Evolutionary conservation across 1,284 basidiomycete species (phyloP), one percentile per base, ranked within the genome.

Genomic region (Pseudozyma pruni): DNA sequence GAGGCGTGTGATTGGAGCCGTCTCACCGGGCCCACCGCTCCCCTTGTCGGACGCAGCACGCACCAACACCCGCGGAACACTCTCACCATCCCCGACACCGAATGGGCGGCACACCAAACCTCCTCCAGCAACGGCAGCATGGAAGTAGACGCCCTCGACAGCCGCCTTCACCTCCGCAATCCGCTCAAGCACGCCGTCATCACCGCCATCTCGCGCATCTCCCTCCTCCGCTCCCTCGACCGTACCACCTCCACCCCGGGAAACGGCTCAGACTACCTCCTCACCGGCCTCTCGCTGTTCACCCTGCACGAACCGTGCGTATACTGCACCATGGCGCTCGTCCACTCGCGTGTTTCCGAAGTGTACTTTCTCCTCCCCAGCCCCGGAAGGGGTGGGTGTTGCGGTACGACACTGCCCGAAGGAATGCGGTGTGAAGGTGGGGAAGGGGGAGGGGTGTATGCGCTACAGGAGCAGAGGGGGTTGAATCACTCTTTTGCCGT

Each of bases 401-500:
- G 78, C 46, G 79, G 80, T 19, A 56, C 71, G 0, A 35, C 68
- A 2, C 32, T 66, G 7, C 39, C 35, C 19, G 19, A 41, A 0
- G 11, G 14, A 1, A 23, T 40, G 3, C 31, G 29, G 11, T 75
- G 72, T 44, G 54, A 68, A 6, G 73, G 51, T 1, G 74, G 43
- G 9, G 22, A 53, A 8, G 78, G 77, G 37, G 80, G 80, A 1
- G 80, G 80, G 1, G 56, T 78, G 14, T 83, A 80, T 44, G 75
- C 74, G 6, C 61, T 85, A 11, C 84, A 85, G 45, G 84, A 85
- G 62, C 82, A 84, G 48, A 78, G 72, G 32, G 82, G 83, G 0
- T 55, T 84, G 16, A 84, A 84, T 56, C 84, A 84, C 52, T 60
- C 63, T 29, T 84, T 82, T 48, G 79, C 82, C 29, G 84, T 83